Evolutionary conservation across 257 asterid species (phyloP), one percentile per base, ranked within the genome.

Genomic region (Solanum arcanum): DNA sequence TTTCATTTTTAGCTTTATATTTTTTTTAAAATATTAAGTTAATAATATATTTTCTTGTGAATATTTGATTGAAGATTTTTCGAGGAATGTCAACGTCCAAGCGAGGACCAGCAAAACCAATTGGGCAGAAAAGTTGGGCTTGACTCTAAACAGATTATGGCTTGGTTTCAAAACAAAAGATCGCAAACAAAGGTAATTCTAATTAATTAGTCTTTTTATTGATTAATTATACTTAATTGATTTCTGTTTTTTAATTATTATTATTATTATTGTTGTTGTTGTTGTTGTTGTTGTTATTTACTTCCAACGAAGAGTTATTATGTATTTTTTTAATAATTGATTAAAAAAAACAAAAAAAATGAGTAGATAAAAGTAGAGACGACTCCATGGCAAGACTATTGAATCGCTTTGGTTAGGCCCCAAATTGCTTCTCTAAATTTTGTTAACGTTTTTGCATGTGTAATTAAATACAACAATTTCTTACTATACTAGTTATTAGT

Each of bases 141-240:
- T 39, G 97, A 95, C 78, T 91, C 92, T 49, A 86, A 87, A 68
- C 95, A 93, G 84, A 91, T 94, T 27, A 92, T 93, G 77, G 92
- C 88, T 87, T 95, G 95, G 98, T 95, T 95, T 91, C 98, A 95
- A 90, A 95, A 95, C 70, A 94, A 93, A 87, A 88, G 96, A 84
- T 91, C 94, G 35, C 98, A 92, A 85, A 90, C 89, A 20, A 93
- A 94, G 98, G 97, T 93, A 23, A 46, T 78, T 46, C 29, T 7
- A 68, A 14, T 29, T 44, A 20, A 7, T 42, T n/a, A 7, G 66
- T 27, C 27, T 0, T 25, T 15, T 46, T 42, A 15, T 2, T 46
- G 9, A 4, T 25, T 46, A 52, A 52, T 52, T 52, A 52, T 52
- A 52, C 62, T 52, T 16, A 52, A 52, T 52, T 52, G 62, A 52